These are phyloP conservation scores for Reticulascus tulasneorum DNA, from an alignment of 2,329 filamentous ascomycete genomes.

Conservation along the genomic window DNA sequence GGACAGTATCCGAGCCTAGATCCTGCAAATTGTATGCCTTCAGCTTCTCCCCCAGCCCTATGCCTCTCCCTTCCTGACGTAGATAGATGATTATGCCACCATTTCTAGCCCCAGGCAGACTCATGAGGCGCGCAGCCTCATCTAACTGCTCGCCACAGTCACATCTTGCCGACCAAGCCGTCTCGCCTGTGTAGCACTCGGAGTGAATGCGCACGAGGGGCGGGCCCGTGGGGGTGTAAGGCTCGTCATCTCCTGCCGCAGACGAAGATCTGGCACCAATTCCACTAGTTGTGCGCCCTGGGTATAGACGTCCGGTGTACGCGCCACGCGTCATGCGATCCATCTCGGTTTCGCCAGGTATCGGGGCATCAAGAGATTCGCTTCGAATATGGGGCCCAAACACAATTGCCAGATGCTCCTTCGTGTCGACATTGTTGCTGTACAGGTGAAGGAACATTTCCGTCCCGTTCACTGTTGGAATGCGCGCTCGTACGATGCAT, in stretches of 20 bases:
- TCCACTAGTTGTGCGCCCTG: constrained; percentile 75
- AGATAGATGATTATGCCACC: constrained; percentile 90
- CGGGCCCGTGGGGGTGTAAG: constrained; percentile 26
- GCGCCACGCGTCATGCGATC: constrained; percentile 93
- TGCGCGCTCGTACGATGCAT: constrained; percentile 90
- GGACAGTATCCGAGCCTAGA: constrained; percentile 93
- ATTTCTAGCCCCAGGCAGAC: constrained; percentile 55
- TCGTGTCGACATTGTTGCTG: constrained; percentile 86
- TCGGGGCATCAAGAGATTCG: constrained; percentile 64
- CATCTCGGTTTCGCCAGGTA: constrained; percentile 77
- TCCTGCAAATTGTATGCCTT: constrained; percentile 99
- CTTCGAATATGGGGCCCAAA: constrained; percentile 84
- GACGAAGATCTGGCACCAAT: constrained; percentile 39
- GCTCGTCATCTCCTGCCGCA: constrained; percentile 10
- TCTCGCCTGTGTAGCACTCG: constrained; percentile 98
- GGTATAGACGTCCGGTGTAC: constrained; percentile 83
- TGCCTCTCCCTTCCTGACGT: constrained; percentile 91
- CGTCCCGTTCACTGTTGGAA: constrained; percentile 84
- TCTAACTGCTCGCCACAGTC: constrained; percentile 98
- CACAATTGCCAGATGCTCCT: constrained; percentile 95
- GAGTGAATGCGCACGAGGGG: constrained; percentile 93
- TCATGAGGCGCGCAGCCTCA: constrained; percentile 92
- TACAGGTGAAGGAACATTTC: constrained; percentile 98
- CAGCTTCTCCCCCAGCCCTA: constrained; percentile 89
- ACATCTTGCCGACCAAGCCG: constrained; percentile 94